Evolutionary conservation across 495 filamentous ascomycete species (phyloP).

Genomic region (Hyphodiscus hymeniophilus): DNA sequence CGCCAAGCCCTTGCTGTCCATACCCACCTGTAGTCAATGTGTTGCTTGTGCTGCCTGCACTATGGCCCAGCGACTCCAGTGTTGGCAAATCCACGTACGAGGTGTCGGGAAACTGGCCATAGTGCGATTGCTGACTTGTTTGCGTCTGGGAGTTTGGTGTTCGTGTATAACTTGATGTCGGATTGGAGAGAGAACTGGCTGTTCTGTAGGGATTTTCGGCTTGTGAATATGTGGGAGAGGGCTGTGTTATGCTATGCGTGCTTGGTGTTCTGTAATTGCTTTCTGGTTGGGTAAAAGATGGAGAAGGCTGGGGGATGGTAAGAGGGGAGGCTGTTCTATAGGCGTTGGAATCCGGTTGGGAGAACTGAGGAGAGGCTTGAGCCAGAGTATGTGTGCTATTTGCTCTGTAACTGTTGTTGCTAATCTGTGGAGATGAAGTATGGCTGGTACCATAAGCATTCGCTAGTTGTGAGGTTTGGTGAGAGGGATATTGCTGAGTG

Average conservation of each 20-base stretch:
- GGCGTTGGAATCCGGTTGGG: constrained; percentile 21
- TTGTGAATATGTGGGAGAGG: constrained; percentile 19
- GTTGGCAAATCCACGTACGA: constrained; percentile 27
- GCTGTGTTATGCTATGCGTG: constrained; percentile 14
- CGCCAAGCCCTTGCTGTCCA: constrained; percentile 17
- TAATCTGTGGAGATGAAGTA: constrained; percentile 21
- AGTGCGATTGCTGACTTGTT: constrained; percentile 46
- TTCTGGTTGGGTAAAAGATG: constrained; percentile 20
- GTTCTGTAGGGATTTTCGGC: constrained; percentile 27
- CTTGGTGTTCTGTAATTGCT: constrained; percentile 12
- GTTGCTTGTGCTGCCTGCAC: constrained; percentile 1
- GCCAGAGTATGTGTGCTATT: constrained; percentile 11
- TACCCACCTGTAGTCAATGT: constrained; percentile 12
- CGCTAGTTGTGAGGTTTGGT: constrained; percentile 20
- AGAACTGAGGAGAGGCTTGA: constrained; percentile 21
- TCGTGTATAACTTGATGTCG: constrained; percentile 12
- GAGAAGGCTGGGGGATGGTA: constrained; percentile 21
- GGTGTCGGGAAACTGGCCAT: constrained; percentile 19
- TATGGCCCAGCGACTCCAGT: constrained; percentile 35
- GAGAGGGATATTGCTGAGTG: constrained; percentile 22
- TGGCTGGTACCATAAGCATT: constrained; percentile 10
- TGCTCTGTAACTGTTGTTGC: constrained; percentile 18
- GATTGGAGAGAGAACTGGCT: constrained; percentile 21
- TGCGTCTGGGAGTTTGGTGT: constrained; percentile 24
- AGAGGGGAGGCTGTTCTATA: constrained; percentile 26